Percentiles rank a stretch among this genome's conserved stretches.
Conservation (phyloP, 2,329 filamentous ascomycete genomes). For the Trichoderma hamatum region DNA sequence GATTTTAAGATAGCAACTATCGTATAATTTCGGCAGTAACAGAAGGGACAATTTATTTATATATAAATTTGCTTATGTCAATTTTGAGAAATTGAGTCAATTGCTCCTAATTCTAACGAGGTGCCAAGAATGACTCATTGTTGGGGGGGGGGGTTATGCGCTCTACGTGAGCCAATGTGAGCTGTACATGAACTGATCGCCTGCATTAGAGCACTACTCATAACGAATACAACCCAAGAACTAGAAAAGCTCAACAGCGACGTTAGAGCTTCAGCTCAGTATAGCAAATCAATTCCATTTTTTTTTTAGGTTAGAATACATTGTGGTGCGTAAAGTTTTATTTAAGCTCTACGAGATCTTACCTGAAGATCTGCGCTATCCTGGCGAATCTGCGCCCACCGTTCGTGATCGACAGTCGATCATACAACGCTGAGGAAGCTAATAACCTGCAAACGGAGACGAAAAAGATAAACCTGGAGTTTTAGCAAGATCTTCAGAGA, state of each 20-base stretch:
- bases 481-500: not conserved
- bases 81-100: too few species aligned
- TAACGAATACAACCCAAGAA: not conserved
- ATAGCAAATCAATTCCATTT: not conserved
- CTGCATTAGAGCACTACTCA: too few species aligned
- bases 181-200: too few species aligned
- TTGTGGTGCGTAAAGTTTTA: not conserved
- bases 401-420: not conserved
- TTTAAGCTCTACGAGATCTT: not conserved
- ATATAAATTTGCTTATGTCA: too few species aligned
- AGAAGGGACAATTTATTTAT: too few species aligned
- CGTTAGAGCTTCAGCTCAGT: not conserved
- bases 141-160: too few species aligned
- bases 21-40: too few species aligned
- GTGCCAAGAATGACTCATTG: too few species aligned
- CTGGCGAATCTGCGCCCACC: not conserved
- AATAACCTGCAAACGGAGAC: not conserved
- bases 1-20: too few species aligned
- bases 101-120: too few species aligned
- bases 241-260: not conserved
- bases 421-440: not conserved
- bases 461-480: not conserved
- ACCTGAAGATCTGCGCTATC: not conserved
- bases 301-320: not conserved
- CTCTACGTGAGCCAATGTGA: not conserved